Evolutionary conservation across 23 red algal genomes (phyloP).

Genomic region (Gracilaria gracilis): DNA sequence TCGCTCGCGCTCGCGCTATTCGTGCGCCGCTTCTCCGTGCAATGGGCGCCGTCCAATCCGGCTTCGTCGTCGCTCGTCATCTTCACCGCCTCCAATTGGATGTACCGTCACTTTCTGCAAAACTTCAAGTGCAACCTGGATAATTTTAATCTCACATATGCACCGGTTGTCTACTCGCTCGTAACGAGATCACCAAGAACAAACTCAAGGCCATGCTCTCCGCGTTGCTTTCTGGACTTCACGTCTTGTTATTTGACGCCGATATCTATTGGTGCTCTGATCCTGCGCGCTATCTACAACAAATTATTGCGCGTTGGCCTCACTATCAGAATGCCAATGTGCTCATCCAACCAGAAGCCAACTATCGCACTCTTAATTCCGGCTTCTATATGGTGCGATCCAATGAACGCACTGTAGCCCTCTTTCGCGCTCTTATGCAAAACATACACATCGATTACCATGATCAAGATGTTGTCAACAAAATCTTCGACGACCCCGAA

Average conservation of each 20-base stretch:
- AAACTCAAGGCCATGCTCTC: constrained; percentile 48
- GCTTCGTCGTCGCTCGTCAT: not conserved
- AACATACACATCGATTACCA: constrained; percentile 47
- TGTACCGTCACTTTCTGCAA: constrained; percentile 46
- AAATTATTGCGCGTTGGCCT: not conserved
- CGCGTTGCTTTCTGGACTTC: constrained; percentile 40
- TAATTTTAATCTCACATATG: not conserved
- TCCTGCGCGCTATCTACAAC: constrained; percentile 10
- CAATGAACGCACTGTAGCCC: constrained; percentile 17
- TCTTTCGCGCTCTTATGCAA: constrained; percentile 22
- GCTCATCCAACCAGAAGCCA: constrained; percentile 56
- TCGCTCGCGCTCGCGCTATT: not conserved
- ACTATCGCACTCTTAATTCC: constrained; percentile 56
- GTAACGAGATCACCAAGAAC: constrained; percentile 53
- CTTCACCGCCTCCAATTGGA: constrained; percentile 48
- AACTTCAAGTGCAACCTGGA: constrained; percentile 60
- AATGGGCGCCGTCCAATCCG: not conserved
- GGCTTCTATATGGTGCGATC: constrained; percentile 56
- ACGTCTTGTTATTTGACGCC: constrained; percentile 51
- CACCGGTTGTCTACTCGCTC: constrained; percentile 41
- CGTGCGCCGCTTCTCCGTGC: not conserved
- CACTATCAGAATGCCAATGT: constrained; percentile 40
- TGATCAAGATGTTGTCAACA: constrained; percentile 69
- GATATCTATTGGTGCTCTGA: constrained; percentile 65
- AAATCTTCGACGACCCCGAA: constrained; percentile 38